Evolutionary conservation across 495 filamentous ascomycete genomes (phyloP), one percentile per base, ranked within the genome.

Genomic region (Beverwykella pulmonaria): DNA sequence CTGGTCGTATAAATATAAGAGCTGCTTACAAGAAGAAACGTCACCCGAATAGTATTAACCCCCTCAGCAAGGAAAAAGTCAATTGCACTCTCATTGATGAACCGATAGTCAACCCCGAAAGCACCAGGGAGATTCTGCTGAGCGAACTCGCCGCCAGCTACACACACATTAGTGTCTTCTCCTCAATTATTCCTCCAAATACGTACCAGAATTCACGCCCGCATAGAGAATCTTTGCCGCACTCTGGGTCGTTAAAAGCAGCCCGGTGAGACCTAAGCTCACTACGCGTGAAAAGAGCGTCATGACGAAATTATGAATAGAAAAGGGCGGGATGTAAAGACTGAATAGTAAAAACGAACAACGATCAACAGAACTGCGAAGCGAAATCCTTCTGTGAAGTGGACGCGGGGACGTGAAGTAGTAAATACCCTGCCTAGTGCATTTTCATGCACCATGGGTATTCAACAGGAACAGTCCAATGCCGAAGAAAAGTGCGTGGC

Each of bases 51-150:
- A 4, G 57, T 57, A 47, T 74, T 74, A 17, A 62, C 67, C 1
- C 67, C 59, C 12, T 61, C 26, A 23, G 59, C 56, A n/a, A 70
- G 46, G 29, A 74, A 68, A 55, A 67, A 72, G 39, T 63, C 53
- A 53, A 70, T 64, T 2, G 69, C 68, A 32, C 27, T 59, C 47
- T 61, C 48, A 41, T 74, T 72, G 53, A 74, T 71, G 32, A 74
- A 74, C 20, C 59, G 61, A 30, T 72, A 74, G 27, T 74, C 72
- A n/a, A 62, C 49, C 14, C 66, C 66, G 62, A 71, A 72, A n/a
- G 58, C 49, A 2, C 69, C 69, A 1, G 72, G 72, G 26, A 74
- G 57, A 50, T 68, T 66, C 48, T 66, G 63, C 48, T 57, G 58
- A 14, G 65, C 65, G 20, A 68, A 68, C 26, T 68, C 65, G 39